Evolutionary conservation across 495 filamentous ascomycete species (phyloP).

Genomic region (Talaromyces ruber): DNA sequence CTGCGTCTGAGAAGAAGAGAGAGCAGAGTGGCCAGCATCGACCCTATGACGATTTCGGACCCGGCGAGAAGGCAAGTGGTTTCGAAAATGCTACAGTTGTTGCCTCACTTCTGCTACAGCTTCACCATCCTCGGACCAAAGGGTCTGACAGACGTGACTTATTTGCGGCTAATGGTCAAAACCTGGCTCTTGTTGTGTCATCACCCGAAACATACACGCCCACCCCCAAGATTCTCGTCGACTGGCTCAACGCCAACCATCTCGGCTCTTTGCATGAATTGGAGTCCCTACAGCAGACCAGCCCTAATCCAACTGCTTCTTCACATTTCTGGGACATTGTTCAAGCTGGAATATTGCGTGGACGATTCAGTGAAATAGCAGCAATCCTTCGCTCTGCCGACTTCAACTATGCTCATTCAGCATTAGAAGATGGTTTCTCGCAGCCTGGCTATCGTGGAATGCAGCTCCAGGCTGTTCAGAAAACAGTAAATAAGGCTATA

Average conservation of each 20-base stretch:
- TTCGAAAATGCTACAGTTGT: constrained; percentile 69
- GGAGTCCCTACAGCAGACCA: constrained; percentile 46
- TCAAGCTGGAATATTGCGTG: constrained; percentile 58
- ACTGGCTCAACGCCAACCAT: constrained; percentile 69
- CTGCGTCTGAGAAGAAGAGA: constrained; percentile 28
- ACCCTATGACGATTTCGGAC: constrained; percentile 51
- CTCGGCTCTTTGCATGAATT: constrained; percentile 51
- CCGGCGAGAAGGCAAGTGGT: constrained; percentile 45
- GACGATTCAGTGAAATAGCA: constrained; percentile 54
- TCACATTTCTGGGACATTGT: constrained; percentile 73
- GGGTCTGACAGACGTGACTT: constrained; percentile 13
- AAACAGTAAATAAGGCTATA: constrained; percentile 55
- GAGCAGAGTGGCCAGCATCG: constrained; percentile 32
- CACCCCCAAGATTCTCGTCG: constrained; percentile 64
- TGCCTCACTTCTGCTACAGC: constrained; percentile 57
- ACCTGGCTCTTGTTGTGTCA: constrained; percentile 22
- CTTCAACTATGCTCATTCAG: constrained; percentile 61
- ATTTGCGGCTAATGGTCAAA: constrained; percentile 11
- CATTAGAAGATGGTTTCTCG: constrained; percentile 45
- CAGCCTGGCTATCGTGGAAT: constrained; percentile 58
- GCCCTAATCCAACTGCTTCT: constrained; percentile 65
- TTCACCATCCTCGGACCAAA: constrained; percentile 57
- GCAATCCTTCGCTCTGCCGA: constrained; percentile 59
- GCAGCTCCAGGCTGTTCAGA: constrained; percentile 64
- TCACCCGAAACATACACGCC: constrained; percentile 31